A percentile compares a stretch with the other conserved stretches of the same genome.
Conservation (phyloP, 768 basidiomycete genomes). For the Naematelia encephala region DNA sequence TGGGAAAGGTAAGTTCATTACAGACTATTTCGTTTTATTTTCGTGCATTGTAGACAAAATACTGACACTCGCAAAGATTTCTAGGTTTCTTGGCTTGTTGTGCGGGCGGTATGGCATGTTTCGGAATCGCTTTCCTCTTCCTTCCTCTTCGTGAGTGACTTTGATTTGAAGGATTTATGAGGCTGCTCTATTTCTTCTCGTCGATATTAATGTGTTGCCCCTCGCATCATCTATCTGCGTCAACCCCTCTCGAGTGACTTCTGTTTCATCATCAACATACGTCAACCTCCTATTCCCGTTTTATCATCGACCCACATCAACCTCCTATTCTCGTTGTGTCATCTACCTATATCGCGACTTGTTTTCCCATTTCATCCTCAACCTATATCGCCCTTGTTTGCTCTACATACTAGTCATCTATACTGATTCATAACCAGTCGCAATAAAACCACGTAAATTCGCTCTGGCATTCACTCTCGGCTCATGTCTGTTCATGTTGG, state of each 20-base stretch:
- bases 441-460: slow-evolving; percentile 80
- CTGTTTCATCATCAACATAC: not conserved
- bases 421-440: slow-evolving; percentile 42
- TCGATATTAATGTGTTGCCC: not conserved
- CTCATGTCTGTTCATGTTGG: slow-evolving; percentile 92
- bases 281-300: too few species aligned
- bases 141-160: slow-evolving; percentile 50
- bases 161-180: not conserved
- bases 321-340: too few species aligned
- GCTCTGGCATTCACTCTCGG: slow-evolving; percentile 87
- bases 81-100: slow-evolving; percentile 87
- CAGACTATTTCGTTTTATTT: slow-evolving; percentile 54
- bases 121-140: slow-evolving; percentile 64
- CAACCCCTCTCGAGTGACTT: not conserved
- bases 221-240: too few species aligned
- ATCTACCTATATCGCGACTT: not conserved
- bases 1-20: slow-evolving; percentile 80
- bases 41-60: too few species aligned
- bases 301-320: too few species aligned
- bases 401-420: not conserved
- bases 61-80: too few species aligned
- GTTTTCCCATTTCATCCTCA: not conserved
- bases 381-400: too few species aligned
- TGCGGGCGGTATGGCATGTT: slow-evolving; percentile 82
- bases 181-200: not conserved